A percentile compares a stretch with the other conserved stretches of the same genome.
Conservation (phyloP, 495 filamentous ascomycete genomes). For the Penicillium goetzii region DNA sequence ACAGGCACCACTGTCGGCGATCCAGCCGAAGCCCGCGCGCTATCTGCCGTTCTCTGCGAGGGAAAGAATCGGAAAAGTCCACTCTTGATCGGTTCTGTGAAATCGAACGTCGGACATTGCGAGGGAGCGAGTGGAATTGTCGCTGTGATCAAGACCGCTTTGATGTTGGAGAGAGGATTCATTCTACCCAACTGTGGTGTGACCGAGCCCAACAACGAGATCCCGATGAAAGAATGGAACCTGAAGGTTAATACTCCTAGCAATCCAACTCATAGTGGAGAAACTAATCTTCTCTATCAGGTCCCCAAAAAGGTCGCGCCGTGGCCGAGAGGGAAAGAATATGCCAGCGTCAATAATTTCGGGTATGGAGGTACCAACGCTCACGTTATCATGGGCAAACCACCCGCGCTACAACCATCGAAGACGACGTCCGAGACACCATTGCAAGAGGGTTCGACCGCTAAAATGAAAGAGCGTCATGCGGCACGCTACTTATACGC, state of each 20-base stretch:
- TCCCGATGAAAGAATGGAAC: conserved; percentile 15
- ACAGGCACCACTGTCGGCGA: conserved; percentile 44
- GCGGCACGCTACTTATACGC: conserved; percentile 4
- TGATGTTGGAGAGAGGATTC: conserved; percentile 53
- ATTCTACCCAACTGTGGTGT: conserved; percentile 57
- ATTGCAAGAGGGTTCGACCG: background rate
- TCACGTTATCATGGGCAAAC: conserved; percentile 30
- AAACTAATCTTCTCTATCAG: conserved; percentile 2
- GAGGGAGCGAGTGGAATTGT: conserved; percentile 60
- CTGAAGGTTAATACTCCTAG: background rate
- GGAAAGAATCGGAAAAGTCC: conserved; percentile 13
- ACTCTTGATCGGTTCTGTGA: conserved; percentile 43
- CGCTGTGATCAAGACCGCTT: conserved; percentile 58
- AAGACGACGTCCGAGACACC: conserved; percentile 7
- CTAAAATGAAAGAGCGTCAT: background rate
- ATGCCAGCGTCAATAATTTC: conserved; percentile 37
- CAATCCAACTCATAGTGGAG: background rate
- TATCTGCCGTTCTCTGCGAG: conserved; percentile 45
- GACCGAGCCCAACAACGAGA: conserved; percentile 27
- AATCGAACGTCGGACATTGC: conserved; percentile 56
- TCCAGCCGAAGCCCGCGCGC: conserved; percentile 47
- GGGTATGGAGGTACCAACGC: conserved; percentile 42
- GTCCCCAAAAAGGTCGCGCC: conserved; percentile 31
- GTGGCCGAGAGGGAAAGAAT: conserved; percentile 29
- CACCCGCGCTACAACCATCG: background rate